phyloP scores from a whole-genome alignment of 106 monocot species.

The Platanthera zijinensis region DNA sequence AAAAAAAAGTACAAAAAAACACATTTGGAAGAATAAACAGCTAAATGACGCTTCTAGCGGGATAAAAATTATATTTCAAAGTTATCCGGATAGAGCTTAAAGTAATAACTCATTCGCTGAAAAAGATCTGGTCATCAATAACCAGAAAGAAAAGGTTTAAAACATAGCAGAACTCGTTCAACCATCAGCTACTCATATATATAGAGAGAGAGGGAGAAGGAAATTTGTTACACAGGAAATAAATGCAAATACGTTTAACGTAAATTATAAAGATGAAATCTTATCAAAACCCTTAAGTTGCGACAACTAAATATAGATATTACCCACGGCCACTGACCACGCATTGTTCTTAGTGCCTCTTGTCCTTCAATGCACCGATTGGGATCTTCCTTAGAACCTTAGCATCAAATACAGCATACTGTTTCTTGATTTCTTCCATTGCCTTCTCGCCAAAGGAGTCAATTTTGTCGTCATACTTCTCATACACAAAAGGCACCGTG shows the following conservation, averaged over 20 bases:
- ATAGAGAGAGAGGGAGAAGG: neutral
- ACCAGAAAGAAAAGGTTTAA: no score
- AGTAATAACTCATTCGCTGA: no score
- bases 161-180: neutral
- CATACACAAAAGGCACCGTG: conserved; percentile 16
- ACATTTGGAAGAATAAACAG: no score
- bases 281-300: neutral
- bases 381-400: conserved; percentile 14
- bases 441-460: conserved; percentile 16
- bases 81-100: no score
- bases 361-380: conserved; percentile 7
- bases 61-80: no score
- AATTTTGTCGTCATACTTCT: conserved; percentile 17
- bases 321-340: neutral
- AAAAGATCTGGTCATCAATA: no score
- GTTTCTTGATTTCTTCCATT: conserved; percentile 16
- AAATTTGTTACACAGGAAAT: neutral
- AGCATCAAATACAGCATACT: conserved; percentile 6
- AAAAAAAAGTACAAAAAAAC: no score
- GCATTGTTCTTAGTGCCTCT: neutral
- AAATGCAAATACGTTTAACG: neutral
- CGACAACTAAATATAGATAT: neutral
- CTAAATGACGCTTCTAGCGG: no score
- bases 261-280: neutral
- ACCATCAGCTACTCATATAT: neutral